Evolutionary conservation across 2,329 filamentous ascomycete species (phyloP).

Genomic region (Paracoccidioides brasiliensis): DNA sequence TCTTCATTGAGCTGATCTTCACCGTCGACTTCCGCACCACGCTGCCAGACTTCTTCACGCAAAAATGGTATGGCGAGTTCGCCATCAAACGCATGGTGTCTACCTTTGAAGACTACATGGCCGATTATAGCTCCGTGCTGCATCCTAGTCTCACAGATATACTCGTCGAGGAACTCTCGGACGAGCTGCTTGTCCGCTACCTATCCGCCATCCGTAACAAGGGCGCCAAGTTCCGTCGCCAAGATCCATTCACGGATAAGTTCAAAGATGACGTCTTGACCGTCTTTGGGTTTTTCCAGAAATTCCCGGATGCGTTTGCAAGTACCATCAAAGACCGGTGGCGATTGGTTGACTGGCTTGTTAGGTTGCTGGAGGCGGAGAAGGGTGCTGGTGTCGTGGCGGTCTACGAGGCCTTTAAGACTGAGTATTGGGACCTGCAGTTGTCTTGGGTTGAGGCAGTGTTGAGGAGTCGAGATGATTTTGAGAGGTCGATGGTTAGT

Average conservation of each 20-base stretch:
- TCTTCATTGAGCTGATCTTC: slow-evolving; percentile 81
- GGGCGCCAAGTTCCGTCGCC: slow-evolving; percentile 72
- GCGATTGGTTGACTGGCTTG: slow-evolving; percentile 76
- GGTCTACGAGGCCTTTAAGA: slow-evolving; percentile 74
- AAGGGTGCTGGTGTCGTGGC: slow-evolving; percentile 61
- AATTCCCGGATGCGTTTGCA: slow-evolving; percentile 56
- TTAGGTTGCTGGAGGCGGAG: slow-evolving; percentile 59
- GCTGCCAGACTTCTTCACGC: slow-evolving; percentile 80
- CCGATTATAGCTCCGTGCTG: slow-evolving; percentile 71
- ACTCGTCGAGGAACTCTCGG: slow-evolving; percentile 82
- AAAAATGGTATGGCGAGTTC: slow-evolving; percentile 72
- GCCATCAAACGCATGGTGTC: slow-evolving; percentile 88
- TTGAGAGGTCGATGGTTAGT: slow-evolving; percentile 80
- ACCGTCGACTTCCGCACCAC: slow-evolving; percentile 74
- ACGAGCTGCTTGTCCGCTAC: slow-evolving; percentile 80
- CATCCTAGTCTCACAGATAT: slow-evolving; percentile 83
- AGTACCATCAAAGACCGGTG: slow-evolving; percentile 76
- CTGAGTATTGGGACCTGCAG: slow-evolving; percentile 82
- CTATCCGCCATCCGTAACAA: slow-evolving; percentile 76
- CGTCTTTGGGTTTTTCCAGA: slow-evolving; percentile 78
- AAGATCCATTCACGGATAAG: slow-evolving; percentile 82
- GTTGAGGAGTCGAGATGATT: slow-evolving; percentile 75
- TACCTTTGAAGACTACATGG: slow-evolving; percentile 89
- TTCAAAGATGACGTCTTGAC: slow-evolving; percentile 85
- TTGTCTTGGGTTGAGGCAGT: slow-evolving; percentile 94